phyloP scores from a whole-genome alignment of 2,329 filamentous ascomycete species.

The Ilyonectria destructans region DNA sequence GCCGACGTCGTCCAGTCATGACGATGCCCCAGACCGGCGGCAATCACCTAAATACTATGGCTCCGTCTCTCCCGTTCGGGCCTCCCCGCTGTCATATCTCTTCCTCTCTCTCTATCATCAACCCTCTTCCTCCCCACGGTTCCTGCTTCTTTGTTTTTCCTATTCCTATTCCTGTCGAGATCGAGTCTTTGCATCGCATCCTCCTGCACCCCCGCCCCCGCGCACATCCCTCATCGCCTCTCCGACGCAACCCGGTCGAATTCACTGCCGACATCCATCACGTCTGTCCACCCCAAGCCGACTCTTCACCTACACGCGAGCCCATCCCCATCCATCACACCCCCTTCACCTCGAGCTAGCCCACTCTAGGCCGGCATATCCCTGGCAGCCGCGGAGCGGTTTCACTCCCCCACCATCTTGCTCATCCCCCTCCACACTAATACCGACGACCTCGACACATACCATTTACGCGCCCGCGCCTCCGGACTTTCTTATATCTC shows the following conservation, averaged over 20 bases:
- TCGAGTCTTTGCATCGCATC: conserved; percentile 22
- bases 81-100: conserved; percentile 43
- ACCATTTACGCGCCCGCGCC: conserved; percentile 40
- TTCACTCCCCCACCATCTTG: conserved; percentile 47
- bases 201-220: conserved; percentile 34
- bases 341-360: conserved; percentile 45
- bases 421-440: conserved; percentile 48
- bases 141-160: conserved; percentile 30
- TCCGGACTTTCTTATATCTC: conserved; percentile 39
- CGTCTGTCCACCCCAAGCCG: conserved; percentile 39
- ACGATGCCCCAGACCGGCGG: conserved; percentile 43
- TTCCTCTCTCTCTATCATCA: conserved; percentile 39
- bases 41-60: conserved; percentile 52
- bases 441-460: conserved; percentile 46
- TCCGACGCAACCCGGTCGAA: conserved; percentile 34
- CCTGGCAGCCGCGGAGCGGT: conserved; percentile 40
- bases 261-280: conserved; percentile 28
- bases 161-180: conserved; percentile 21
- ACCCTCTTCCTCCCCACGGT: conserved; percentile 41
- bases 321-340: conserved; percentile 45
- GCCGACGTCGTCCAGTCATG: conserved; percentile 50
- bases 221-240: conserved; percentile 38
- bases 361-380: conserved; percentile 41
- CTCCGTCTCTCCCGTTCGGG: conserved; percentile 45
- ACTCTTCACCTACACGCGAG: conserved; percentile 44